Base-by-base conservation (phyloP, 192 early-diverging fungal species). In the Coemansia asiatica region DNA sequence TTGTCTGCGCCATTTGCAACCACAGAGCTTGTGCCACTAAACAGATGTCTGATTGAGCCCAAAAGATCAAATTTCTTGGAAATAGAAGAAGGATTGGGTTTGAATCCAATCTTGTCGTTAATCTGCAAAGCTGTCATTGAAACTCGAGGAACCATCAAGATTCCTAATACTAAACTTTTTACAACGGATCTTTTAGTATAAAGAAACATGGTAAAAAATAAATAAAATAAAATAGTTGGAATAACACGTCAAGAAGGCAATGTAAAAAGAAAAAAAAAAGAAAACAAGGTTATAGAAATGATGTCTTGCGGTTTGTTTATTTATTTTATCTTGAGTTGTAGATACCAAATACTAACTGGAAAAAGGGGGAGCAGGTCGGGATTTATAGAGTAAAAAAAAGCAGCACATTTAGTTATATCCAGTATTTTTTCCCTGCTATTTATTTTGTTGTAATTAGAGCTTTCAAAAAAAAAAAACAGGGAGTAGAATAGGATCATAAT, bases 61-160 rank as follows among this genome's bases (percentile, higher is more conserved):
- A 28, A 18, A 12, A 56, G n/a, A 19, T 56, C 54, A 29, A 56
- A 31, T 56, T 27, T 27, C 19, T 56, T 56, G 26, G 54, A 56
- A 15, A 56, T 4, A 1, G 27, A 4, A 16, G 10, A 16, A 18
- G 16, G 16, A 16, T 21, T 21, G 12, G 27, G 25, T 6, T 18
- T 31, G 16, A 29, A 31, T 6, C 15, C 28, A 3, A 15, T 31
- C 18, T 16, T 56, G 28, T 56, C 28, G 16, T 29, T 31, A 4
- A 29, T 21, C 2, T 12, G 54, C 26, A 56, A 9, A 15, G 28
- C 54, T 29, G 54, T 29, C 54, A 21, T 29, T 31, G 54, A 26
- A 4, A 29, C 28, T 1, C 16, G 15, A 1, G 54, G 28, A 18
- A 29, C 28, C 1, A 56, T 7, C 12, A 56, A 7, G 3, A 56